These are phyloP conservation scores for Akebia trifoliata DNA, from an alignment of 164 flowering plant species.

Conservation along the genomic window DNA sequence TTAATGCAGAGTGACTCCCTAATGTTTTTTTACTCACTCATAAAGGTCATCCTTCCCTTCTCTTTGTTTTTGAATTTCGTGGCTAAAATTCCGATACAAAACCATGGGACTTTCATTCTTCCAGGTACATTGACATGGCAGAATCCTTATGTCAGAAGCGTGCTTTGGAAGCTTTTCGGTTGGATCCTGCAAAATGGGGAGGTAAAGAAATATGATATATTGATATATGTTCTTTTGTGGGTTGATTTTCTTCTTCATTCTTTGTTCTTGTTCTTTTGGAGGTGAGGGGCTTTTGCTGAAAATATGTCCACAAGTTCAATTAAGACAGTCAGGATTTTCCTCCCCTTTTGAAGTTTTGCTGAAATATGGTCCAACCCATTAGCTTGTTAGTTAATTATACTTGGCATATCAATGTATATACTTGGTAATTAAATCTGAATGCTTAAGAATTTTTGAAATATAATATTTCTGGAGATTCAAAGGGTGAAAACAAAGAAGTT, in stretches of 20 bases:
- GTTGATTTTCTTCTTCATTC: background rate
- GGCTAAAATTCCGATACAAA: background rate
- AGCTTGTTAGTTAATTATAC: too few relatives aligned
- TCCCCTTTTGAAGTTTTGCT: too few relatives aligned
- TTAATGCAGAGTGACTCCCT: too few relatives aligned
- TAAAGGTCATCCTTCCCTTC: background rate
- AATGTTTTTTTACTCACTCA: background rate
- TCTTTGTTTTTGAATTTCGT: background rate
- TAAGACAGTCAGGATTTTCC: too few relatives aligned
- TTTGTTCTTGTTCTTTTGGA: background rate
- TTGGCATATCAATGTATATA: too few relatives aligned
- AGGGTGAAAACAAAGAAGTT: too few relatives aligned
- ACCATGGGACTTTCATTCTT: conserved; percentile 5
- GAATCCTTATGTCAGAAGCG: conserved; percentile 96
- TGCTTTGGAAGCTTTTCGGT: conserved; percentile 87
- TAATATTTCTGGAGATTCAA: too few relatives aligned
- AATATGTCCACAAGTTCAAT: too few relatives aligned
- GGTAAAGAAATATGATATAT: conserved; percentile 34
- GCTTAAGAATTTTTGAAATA: too few relatives aligned
- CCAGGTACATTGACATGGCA: conserved; percentile 98
- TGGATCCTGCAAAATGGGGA: conserved; percentile 99
- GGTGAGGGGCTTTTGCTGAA: too few relatives aligned
- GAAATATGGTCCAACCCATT: too few relatives aligned
- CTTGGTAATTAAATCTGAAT: too few relatives aligned
- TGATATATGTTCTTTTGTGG: background rate